Conservation (phyloP, 148 eudicot genomes). For the Camellia granthamiana region DNA sequence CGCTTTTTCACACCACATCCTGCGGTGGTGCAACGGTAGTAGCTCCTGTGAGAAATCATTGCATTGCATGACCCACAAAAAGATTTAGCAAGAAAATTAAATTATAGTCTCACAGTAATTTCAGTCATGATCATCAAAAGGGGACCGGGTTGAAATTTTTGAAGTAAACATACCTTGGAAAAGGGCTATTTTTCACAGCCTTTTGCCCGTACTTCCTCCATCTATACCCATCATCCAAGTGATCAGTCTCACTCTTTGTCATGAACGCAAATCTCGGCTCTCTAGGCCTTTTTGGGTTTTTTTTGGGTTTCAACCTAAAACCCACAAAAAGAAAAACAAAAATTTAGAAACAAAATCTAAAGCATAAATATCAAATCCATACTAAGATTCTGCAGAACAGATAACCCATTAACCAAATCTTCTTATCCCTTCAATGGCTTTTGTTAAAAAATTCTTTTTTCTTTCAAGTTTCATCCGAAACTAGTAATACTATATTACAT, state of each 20-base stretch:
- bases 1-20: constrained; percentile 84
- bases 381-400: background rate
- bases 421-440: background rate
- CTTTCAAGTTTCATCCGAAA: background rate
- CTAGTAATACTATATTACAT: background rate
- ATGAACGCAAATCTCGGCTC: constrained; percentile 88
- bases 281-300: constrained; percentile 53
- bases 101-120: background rate
- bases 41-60: constrained; percentile 49
- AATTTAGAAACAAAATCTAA: background rate
- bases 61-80: background rate
- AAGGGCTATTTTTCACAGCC: constrained; percentile 87
- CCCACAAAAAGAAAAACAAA: constrained; percentile 8
- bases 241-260: constrained; percentile 83
- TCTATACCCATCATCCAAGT: constrained; percentile 86
- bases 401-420: constrained; percentile 19
- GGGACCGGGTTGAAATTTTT: background rate
- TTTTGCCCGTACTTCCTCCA: constrained; percentile 97
- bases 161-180: constrained; percentile 56
- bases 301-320: constrained; percentile 58
- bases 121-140: background rate
- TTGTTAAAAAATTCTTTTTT: background rate
- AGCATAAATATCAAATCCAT: constrained; percentile 17
- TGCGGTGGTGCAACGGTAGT: constrained; percentile 84
- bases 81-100: background rate